Evolutionary conservation across 371 early-diverging fungal species (phyloP).

Genomic region (Rhizomucor miehei): DNA sequence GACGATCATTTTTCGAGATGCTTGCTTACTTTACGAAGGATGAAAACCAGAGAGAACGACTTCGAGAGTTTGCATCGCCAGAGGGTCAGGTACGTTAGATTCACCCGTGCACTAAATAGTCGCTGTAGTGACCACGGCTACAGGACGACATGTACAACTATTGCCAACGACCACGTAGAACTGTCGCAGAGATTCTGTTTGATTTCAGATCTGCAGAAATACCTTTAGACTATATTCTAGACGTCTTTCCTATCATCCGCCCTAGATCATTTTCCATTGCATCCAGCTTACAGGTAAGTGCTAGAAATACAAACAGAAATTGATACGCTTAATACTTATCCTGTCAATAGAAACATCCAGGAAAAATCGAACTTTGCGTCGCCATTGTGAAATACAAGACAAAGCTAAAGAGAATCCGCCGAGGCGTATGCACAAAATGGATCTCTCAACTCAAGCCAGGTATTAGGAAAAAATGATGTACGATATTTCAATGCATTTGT

Average conservation of each 20-base stretch:
- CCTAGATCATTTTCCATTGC: slow-evolving; percentile 88
- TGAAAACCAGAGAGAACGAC: slow-evolving; percentile 71
- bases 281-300: slow-evolving; percentile 31
- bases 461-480: neutral
- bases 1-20: slow-evolving; percentile 88
- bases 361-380: slow-evolving; percentile 69
- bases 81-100: slow-evolving; percentile 73
- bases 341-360: slow-evolving; percentile 35
- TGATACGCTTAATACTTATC: neutral
- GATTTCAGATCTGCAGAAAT: slow-evolving; percentile 78
- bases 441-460: slow-evolving; percentile 46
- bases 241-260: slow-evolving; percentile 76
- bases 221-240: slow-evolving; percentile 79
- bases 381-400: slow-evolving; percentile 89
- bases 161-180: slow-evolving; percentile 74
- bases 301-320: neutral
- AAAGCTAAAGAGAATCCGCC: slow-evolving; percentile 61
- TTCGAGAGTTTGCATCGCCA: slow-evolving; percentile 75
- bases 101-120: too few relatives aligned
- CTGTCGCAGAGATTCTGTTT: slow-evolving; percentile 76
- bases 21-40: slow-evolving; percentile 75
- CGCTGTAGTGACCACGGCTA: neutral
- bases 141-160: slow-evolving; percentile 86
- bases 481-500: neutral
- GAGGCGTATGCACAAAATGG: slow-evolving; percentile 87